A percentile compares a stretch with the other conserved stretches of the same genome.
Evolutionary conservation across 192 early-diverging fungal species (phyloP).

Genomic region (Coemansia sp.): DNA sequence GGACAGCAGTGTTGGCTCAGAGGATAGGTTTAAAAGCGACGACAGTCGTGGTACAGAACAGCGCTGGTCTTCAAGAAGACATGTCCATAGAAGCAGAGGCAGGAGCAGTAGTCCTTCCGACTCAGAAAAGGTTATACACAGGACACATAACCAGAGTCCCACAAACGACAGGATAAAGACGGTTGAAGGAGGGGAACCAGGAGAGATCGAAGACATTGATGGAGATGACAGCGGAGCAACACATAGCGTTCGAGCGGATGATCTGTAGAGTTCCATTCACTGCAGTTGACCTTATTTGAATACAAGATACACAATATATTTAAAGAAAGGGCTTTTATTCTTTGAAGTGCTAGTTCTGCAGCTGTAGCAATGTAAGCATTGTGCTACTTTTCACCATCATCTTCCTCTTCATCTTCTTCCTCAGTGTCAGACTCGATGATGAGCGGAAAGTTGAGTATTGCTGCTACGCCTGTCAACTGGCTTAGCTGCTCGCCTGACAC

Average conservation of each 20-base stretch:
- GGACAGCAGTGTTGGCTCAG: background rate
- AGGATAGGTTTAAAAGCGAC: constrained; percentile 8
- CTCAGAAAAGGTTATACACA: constrained; percentile 9
- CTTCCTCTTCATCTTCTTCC: constrained; percentile 2
- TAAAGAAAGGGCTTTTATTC: too few species aligned
- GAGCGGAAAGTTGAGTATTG: constrained; percentile 90
- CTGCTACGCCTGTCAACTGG: constrained; percentile 94
- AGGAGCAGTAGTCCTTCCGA: constrained; percentile 10
- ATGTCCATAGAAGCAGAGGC: background rate
- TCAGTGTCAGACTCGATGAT: constrained; percentile 76
- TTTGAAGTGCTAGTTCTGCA: too few species aligned
- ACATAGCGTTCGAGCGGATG: background rate
- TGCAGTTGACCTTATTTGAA: too few species aligned
- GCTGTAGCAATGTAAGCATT: background rate
- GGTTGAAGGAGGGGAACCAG: constrained; percentile 49
- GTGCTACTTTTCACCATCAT: background rate
- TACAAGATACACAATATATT: too few species aligned
- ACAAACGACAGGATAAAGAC: background rate
- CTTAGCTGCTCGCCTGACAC: constrained; percentile 94
- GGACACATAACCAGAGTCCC: background rate
- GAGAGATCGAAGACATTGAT: constrained; percentile 49
- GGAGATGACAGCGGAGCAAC: background rate
- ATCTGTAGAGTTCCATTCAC: background rate
- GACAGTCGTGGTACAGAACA: background rate
- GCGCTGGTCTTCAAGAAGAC: constrained; percentile 2